phyloP scores from a whole-genome alignment of 495 filamentous ascomycete genomes.

The Xylaria intraflava region DNA sequence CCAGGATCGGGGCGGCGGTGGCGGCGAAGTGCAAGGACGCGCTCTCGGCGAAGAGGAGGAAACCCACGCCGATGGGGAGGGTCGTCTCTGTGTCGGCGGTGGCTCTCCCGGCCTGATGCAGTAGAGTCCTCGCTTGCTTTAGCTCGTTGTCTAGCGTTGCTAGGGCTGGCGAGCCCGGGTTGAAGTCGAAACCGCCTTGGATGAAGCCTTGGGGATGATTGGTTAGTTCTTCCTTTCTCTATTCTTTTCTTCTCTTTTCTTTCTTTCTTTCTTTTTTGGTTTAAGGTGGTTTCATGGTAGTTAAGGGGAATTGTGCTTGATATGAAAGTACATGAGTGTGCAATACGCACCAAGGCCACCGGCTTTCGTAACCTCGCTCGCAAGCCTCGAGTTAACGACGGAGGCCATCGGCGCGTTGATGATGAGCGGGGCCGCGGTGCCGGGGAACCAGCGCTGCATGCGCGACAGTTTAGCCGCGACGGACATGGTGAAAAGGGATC shows the following conservation, averaged over 20 bases:
- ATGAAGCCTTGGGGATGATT: conserved; percentile 29
- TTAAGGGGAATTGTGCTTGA: no score
- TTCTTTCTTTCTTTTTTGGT: no score
- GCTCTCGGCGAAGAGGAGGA: conserved; percentile 28
- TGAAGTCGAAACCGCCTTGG: conserved; percentile 30
- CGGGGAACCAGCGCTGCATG: conserved; percentile 27
- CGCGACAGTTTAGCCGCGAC: conserved; percentile 1
- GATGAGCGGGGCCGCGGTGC: conserved; percentile 41
- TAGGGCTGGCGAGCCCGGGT: conserved; percentile 21
- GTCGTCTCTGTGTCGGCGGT: conserved; percentile 15
- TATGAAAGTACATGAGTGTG: no score
- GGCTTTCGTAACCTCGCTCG: conserved; percentile 57
- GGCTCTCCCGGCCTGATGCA: conserved; percentile 17
- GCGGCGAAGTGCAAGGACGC: conserved; percentile 20
- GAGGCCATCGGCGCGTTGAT: conserved; percentile 66
- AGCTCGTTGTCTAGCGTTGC: conserved; percentile 31
- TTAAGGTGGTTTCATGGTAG: no score
- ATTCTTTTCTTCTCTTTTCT: no score
- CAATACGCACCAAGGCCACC: conserved; percentile 53
- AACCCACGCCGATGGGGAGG: conserved; percentile 35
- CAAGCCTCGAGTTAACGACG: conserved; percentile 55
- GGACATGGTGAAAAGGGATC: conserved; percentile 15
- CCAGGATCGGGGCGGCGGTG: conserved; percentile 32
- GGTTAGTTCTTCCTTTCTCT: no score
- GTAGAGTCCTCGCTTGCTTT: conserved; percentile 21